Evolutionary conservation across 352 stramenopile species (phyloP), one percentile per base, ranked within the genome.

Genomic region (Phytophthora rubi): DNA sequence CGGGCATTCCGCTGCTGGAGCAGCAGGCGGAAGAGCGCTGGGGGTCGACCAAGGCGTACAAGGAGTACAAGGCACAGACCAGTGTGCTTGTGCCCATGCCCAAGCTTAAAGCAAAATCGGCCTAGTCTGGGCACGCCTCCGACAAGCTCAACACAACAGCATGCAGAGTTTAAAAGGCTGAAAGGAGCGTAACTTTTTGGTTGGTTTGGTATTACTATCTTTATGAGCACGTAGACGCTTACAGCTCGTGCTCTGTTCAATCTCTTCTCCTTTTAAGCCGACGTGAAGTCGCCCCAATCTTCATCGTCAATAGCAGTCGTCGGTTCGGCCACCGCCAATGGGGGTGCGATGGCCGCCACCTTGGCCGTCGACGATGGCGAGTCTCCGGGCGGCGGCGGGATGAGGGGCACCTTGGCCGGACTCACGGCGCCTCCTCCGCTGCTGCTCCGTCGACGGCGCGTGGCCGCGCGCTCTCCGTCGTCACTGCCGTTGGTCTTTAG

Each of bases 271-370:
- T 12, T 51, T 79, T 73, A 93, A 39, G 83, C 85, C 0, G 87
- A 94, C 12, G 86, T 93, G 59, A 96, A 96, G 54, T 94, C 88
- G 0, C 86, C 88, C 86, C 86, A 96, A 54, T 96, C 88, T 62
- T 93, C 88, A 44, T 90, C 85, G 13, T 86, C 79, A 26, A 63
- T 53, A 5, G 57, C 61, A 42, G 68, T 67, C 15, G 65, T 72
- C 7, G 67, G 59, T 32, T 76, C 62, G 23, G 60, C 71, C n/a
- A 69, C 47, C 6, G 71, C 37, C 30, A 71, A 65, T 21, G 77
- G 26, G 2, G 60, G 53, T 21, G 83, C 77, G 32, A 71, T 69
- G 0, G 61, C 33, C n/a, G 73, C 55, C 26, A 72, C 61, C 33
- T 68, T 68, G 4, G 52, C 62, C 2, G 39, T 32, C 6, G 60